Conservation (phyloP, 192 early-diverging fungal genomes). For the Linnemannia zychae region DNA sequence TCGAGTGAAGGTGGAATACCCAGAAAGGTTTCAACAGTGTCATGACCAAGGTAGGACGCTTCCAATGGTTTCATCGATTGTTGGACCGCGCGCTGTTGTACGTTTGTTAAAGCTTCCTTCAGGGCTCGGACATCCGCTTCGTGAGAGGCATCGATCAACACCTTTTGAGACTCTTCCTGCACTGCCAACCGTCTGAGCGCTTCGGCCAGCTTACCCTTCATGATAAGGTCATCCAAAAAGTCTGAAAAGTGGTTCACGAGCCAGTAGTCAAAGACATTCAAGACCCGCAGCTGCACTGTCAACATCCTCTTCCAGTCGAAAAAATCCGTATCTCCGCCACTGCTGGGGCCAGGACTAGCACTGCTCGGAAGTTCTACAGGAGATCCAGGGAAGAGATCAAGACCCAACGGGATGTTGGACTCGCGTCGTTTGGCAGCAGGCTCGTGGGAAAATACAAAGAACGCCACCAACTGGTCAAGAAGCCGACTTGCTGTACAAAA, state of each 20-base stretch:
- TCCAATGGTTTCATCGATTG: slow-evolving; percentile 40
- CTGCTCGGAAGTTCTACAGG: slow-evolving; percentile 31
- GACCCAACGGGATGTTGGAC: slow-evolving; percentile 30
- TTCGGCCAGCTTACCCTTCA: slow-evolving; percentile 57
- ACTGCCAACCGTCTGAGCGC: slow-evolving; percentile 14
- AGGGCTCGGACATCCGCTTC: neutral
- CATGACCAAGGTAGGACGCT: neutral
- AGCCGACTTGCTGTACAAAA: slow-evolving; percentile 63
- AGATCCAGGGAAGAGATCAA: slow-evolving; percentile 56
- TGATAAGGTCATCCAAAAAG: slow-evolving; percentile 71
- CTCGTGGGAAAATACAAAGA: slow-evolving; percentile 55
- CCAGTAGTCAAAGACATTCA: slow-evolving; percentile 76
- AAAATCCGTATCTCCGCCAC: neutral
- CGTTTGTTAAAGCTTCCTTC: neutral
- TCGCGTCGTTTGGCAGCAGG: neutral
- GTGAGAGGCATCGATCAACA: slow-evolving; percentile 8
- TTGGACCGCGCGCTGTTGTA: slow-evolving; percentile 32
- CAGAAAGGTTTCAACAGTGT: slow-evolving; percentile 35
- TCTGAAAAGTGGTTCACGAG: slow-evolving; percentile 69
- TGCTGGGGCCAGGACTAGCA: slow-evolving; percentile 6
- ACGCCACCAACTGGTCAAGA: slow-evolving; percentile 56
- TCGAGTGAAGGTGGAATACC: neutral
- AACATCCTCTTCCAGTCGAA: slow-evolving; percentile 56
- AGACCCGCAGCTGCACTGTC: slow-evolving; percentile 55
- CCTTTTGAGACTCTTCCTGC: slow-evolving; percentile 16